Evolutionary conservation across 202 grass and related monocot genomes (phyloP).

Genomic region (Hordeum pubiflorum): DNA sequence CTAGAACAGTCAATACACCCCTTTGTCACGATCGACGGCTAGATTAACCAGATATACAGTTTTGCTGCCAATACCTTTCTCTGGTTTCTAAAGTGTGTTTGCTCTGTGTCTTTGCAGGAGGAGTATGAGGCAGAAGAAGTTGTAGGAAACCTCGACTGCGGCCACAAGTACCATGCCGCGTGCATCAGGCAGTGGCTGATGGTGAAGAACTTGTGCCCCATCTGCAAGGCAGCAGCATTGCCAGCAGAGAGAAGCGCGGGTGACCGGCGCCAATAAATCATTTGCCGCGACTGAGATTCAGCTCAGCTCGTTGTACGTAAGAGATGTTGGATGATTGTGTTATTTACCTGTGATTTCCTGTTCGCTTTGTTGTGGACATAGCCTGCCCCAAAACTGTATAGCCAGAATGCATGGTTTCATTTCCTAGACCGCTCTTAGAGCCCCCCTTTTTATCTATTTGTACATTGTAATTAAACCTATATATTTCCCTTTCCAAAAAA

Average conservation of each 20-base stretch:
- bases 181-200: conserved; percentile 77
- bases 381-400: conserved; percentile 39
- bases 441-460: neutral
- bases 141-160: conserved; percentile 58
- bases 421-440: conserved; percentile 30
- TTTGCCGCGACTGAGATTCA: conserved; percentile 30
- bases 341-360: conserved; percentile 22
- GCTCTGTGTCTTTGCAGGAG: conserved; percentile 43
- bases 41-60: neutral
- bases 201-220: conserved; percentile 75
- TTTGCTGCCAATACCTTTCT: neutral
- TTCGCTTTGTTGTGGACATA: conserved; percentile 20
- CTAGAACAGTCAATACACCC: neutral
- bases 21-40: neutral
- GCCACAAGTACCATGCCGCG: conserved; percentile 54
- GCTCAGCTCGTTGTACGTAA: conserved; percentile 59
- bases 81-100: neutral
- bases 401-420: conserved; percentile 6
- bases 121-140: conserved; percentile 48
- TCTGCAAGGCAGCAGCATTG: conserved; percentile 73
- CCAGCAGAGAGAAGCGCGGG: conserved; percentile 38
- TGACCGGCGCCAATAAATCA: conserved; percentile 30
- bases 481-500: neutral
- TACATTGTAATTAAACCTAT: conserved; percentile 25
- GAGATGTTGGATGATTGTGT: conserved; percentile 17